A percentile compares a stretch with the other conserved stretches of the same genome.
Conservation (phyloP, 2,329 filamentous ascomycete species). For the Pyrenochaeta sp. region DNA sequence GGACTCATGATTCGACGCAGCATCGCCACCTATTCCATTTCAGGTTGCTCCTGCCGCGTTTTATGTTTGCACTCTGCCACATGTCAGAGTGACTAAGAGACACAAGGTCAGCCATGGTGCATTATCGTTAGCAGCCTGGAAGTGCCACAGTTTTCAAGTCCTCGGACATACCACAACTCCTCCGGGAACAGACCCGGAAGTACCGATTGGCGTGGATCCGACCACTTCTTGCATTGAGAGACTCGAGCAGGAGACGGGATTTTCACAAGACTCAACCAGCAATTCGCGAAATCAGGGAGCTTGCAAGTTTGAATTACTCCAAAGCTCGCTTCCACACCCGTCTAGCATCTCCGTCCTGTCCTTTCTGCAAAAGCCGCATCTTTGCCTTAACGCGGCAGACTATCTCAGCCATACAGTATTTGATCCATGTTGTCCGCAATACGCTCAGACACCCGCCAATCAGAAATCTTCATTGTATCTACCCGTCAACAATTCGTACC, state of each 20-base stretch:
- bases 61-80: background rate
- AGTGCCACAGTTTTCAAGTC: no score
- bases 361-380: background rate
- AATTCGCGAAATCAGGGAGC: no score
- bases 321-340: background rate
- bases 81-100: no score
- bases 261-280: no score
- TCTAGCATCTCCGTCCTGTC: background rate
- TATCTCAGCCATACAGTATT: background rate
- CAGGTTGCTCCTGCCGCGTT: background rate
- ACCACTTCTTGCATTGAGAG: no score
- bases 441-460: conserved; percentile 13
- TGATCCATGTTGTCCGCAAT: conserved; percentile 1
- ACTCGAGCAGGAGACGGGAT: background rate
- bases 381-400: background rate
- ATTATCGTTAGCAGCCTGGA: no score
- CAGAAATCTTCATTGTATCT: conserved; percentile 2
- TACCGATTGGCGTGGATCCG: no score
- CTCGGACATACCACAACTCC: no score
- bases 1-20: background rate
- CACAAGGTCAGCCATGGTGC: no score
- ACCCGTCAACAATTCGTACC: conserved; percentile 9
- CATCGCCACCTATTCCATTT: background rate
- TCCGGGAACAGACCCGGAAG: no score
- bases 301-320: background rate